A percentile compares a stretch with the other conserved stretches of the same genome.
phyloP scores from a whole-genome alignment of 129 eudicot genomes.

The Heracleum sosnowskyi region DNA sequence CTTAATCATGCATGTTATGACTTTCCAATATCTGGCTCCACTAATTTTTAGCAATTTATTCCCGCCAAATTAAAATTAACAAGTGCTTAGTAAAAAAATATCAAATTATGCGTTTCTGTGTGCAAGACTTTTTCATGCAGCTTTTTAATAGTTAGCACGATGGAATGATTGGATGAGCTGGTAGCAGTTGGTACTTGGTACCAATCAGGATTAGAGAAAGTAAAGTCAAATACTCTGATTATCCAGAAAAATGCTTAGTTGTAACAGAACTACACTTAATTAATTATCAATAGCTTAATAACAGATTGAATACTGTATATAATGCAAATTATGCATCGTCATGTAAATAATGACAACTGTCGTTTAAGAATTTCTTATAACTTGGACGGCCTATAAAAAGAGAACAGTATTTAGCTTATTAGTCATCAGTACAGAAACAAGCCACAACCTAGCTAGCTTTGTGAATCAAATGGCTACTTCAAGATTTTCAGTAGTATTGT shows the following conservation, averaged over 20 bases:
- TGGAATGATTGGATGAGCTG: not conserved
- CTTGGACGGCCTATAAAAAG: not conserved
- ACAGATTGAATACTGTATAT: too few species aligned
- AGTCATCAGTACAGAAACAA: not conserved
- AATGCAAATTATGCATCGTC: not conserved
- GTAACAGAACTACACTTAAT: not conserved
- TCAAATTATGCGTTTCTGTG: too few species aligned
- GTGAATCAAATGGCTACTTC: slow-evolving; percentile 9
- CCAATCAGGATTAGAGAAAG: not conserved
- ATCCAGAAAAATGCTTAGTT: too few species aligned
- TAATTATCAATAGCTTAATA: not conserved
- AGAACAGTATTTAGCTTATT: not conserved
- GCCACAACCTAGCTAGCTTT: not conserved
- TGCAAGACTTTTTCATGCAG: too few species aligned
- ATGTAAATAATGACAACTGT: slow-evolving; percentile 1
- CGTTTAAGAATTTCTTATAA: not conserved
- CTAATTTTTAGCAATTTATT: not conserved
- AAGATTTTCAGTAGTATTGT: not conserved
- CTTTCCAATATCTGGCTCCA: too few species aligned
- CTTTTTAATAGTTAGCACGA: not conserved
- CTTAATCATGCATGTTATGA: not conserved
- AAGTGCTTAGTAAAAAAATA: not conserved
- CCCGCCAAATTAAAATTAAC: not conserved
- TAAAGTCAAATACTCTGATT: not conserved
- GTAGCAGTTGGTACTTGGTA: not conserved